phyloP scores from a whole-genome alignment of 768 basidiomycete genomes.

The Tricholoma saponaceum region DNA sequence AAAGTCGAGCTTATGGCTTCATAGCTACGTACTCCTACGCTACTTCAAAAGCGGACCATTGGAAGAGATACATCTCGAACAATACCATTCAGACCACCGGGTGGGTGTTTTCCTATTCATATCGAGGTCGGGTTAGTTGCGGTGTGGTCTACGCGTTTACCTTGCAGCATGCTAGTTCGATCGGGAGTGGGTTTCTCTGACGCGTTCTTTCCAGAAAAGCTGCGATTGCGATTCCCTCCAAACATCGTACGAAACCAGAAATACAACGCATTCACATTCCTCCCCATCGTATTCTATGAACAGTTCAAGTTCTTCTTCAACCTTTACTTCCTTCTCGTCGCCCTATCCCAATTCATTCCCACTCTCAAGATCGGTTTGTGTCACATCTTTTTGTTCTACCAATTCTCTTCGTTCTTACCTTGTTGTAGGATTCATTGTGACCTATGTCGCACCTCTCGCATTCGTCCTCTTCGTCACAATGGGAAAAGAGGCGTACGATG shows the following conservation, averaged over 20 bases:
- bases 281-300: constrained; percentile 96
- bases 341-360: constrained; percentile 93
- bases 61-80: constrained; percentile 71
- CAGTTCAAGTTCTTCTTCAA: constrained; percentile 99
- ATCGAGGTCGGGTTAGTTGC: not conserved
- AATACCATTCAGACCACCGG: constrained; percentile 72
- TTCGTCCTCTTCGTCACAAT: constrained; percentile 95
- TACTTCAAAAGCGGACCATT: constrained; percentile 13
- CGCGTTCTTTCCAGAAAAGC: constrained; percentile 49
- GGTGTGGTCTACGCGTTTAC: not conserved
- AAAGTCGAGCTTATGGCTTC: constrained; percentile 9
- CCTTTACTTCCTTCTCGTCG: constrained; percentile 95
- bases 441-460: constrained; percentile 93
- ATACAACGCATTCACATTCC: constrained; percentile 95
- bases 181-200: not conserved
- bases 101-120: constrained; percentile 28
- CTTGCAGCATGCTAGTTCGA: no score
- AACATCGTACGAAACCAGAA: constrained; percentile 98
- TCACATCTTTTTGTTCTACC: not conserved
- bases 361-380: constrained; percentile 88
- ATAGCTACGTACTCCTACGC: constrained; percentile 13
- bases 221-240: constrained; percentile 69
- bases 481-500: constrained; percentile 99
- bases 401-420: not conserved
- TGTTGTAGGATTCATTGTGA: constrained; percentile 80